Evolutionary conservation across 148 eudicot genomes (phyloP).

Genomic region (Cornus florida): DNA sequence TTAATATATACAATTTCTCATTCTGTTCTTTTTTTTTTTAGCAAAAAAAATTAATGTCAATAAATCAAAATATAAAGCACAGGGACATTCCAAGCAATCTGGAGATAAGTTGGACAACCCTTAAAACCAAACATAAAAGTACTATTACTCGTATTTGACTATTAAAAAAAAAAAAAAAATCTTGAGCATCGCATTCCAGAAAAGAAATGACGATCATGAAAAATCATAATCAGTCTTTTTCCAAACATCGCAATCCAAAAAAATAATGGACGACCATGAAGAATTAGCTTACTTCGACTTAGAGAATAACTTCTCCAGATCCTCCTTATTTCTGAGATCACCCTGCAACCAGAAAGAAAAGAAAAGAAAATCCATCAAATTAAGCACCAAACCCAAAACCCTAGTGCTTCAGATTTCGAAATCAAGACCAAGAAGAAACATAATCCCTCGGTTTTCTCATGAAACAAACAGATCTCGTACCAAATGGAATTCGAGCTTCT

Average conservation of each 20-base stretch:
- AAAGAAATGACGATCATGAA: no score
- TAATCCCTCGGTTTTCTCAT: no score
- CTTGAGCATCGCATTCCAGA: no score
- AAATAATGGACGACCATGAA: background rate
- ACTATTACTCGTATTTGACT: no score
- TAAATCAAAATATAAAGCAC: background rate
- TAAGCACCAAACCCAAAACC: background rate
- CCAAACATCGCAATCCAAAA: background rate
- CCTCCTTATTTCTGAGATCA: slow-evolving; percentile 72
- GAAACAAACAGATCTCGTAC: no score
- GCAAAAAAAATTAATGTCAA: no score
- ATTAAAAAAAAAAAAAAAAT: no score
- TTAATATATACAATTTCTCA: background rate
- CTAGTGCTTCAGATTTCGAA: background rate
- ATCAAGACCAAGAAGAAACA: no score
- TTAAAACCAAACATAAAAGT: background rate
- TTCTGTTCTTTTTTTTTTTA: background rate
- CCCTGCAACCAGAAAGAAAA: slow-evolving; percentile 48
- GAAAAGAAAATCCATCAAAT: slow-evolving; percentile 13
- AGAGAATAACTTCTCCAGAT: slow-evolving; percentile 78
- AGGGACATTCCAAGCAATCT: no score
- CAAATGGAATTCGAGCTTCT: background rate
- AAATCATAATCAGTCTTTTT: no score
- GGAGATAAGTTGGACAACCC: no score
- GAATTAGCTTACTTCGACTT: slow-evolving; percentile 39